Conservation (phyloP, 2,329 filamentous ascomycete genomes). For the Trichoderma breve region DNA sequence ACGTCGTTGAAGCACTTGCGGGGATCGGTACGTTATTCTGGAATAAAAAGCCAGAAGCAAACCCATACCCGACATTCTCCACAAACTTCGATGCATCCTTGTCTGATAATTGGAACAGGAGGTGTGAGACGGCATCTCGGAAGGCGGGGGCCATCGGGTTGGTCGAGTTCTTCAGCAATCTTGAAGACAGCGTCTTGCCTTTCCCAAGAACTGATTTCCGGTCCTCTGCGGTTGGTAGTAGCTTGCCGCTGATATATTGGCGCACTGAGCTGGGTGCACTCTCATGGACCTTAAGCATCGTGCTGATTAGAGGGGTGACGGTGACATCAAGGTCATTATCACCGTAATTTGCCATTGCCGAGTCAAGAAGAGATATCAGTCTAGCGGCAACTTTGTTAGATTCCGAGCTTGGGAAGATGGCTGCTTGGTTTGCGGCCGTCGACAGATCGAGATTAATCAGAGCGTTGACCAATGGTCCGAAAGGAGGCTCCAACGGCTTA, state of each 20-base stretch:
- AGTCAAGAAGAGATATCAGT: slow-evolving; percentile 68
- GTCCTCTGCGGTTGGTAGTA: slow-evolving; percentile 77
- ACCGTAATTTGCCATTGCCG: slow-evolving; percentile 60
- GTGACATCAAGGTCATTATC: slow-evolving; percentile 70
- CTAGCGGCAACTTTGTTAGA: slow-evolving; percentile 60
- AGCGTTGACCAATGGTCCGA: slow-evolving; percentile 73
- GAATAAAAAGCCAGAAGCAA: slow-evolving; percentile 85
- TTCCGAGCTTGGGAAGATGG: slow-evolving; percentile 65
- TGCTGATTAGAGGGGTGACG: slow-evolving; percentile 70
- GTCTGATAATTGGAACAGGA: slow-evolving; percentile 85
- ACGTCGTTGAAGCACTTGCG: slow-evolving; percentile 56
- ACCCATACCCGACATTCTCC: slow-evolving; percentile 90
- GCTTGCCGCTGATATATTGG: slow-evolving; percentile 58
- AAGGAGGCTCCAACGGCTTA: slow-evolving; percentile 70
- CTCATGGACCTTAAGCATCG: slow-evolving; percentile 69
- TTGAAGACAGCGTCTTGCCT: slow-evolving; percentile 70
- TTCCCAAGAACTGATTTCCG: slow-evolving; percentile 74
- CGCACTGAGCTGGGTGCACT: slow-evolving; percentile 62
- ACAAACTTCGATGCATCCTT: slow-evolving; percentile 79
- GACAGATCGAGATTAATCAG: slow-evolving; percentile 75
- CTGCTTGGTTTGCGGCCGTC: slow-evolving; percentile 49
- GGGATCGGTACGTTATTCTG: slow-evolving; percentile 79
- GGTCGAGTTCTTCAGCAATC: slow-evolving; percentile 73
- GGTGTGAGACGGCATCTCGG: slow-evolving; percentile 68
- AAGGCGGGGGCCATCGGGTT: slow-evolving; percentile 70